These are phyloP conservation scores for Kuraishia cidri DNA, from an alignment of 805 yeast species.

Conservation along the genomic window DNA sequence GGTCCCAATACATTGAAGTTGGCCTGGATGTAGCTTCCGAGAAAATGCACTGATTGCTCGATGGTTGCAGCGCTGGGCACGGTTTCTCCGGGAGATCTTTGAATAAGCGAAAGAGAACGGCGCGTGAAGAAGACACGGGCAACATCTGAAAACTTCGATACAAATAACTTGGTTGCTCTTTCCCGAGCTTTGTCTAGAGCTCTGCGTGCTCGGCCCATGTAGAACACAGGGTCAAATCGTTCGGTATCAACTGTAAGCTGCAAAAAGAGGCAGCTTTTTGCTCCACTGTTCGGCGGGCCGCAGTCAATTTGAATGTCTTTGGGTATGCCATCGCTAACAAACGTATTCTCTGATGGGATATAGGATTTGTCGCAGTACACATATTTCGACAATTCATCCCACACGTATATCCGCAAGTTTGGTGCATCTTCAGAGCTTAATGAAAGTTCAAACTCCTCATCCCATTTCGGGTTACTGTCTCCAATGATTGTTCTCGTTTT, in stretches of 20 bases:
- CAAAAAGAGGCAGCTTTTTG: conserved; percentile 59
- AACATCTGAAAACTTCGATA: conserved; percentile 64
- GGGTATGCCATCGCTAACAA: conserved; percentile 61
- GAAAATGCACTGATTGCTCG: too few species aligned
- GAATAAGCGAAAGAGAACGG: too few species aligned
- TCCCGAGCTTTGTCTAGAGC: conserved; percentile 56
- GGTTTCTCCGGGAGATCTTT: too few species aligned
- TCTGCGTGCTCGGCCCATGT: conserved; percentile 68
- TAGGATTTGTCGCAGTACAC: too few species aligned
- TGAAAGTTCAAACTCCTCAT: conserved; percentile 41
- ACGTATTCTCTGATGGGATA: too few species aligned
- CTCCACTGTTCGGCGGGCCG: too few species aligned
- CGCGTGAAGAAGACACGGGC: too few species aligned
- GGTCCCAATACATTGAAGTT: conserved; percentile 57
- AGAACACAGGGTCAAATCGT: conserved; percentile 70
- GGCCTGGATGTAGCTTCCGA: conserved; percentile 62
- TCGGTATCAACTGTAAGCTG: conserved; percentile 75
- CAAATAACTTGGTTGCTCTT: conserved; percentile 59
- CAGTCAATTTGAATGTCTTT: conserved; percentile 48
- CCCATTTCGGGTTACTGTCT: conserved; percentile 72
- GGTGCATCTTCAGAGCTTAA: neutral
- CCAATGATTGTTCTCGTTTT: conserved; percentile 58
- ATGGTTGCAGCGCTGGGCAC: too few species aligned
- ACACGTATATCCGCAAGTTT: conserved; percentile 13
- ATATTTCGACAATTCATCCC: conserved; percentile 53